A percentile compares a stretch with the other conserved stretches of the same genome.
phyloP scores from a whole-genome alignment of 371 early-diverging fungal genomes.

The Amoeboaphelidium protococcarum region DNA sequence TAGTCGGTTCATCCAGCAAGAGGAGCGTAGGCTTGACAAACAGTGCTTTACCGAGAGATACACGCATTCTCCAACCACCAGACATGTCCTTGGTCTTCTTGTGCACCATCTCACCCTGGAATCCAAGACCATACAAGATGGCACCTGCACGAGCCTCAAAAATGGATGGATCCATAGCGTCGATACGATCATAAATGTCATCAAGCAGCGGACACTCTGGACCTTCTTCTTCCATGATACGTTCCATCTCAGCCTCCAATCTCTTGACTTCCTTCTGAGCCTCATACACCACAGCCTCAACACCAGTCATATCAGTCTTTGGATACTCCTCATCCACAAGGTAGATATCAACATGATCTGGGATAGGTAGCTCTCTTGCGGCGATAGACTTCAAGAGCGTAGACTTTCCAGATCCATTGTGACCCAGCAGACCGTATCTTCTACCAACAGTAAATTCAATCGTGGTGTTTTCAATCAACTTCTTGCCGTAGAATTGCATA shows the following conservation, averaged over 20 bases:
- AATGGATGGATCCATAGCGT: constrained; percentile 61
- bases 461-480: constrained; percentile 68
- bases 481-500: constrained; percentile 72
- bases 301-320: constrained; percentile 65
- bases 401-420: constrained; percentile 95
- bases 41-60: constrained; percentile 84
- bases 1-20: constrained; percentile 91
- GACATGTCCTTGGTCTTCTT: constrained; percentile 81
- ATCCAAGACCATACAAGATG: constrained; percentile 83
- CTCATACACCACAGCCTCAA: constrained; percentile 65
- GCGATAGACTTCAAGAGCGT: constrained; percentile 85
- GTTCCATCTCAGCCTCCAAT: constrained; percentile 70
- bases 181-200: constrained; percentile 82
- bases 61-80: constrained; percentile 99
- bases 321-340: constrained; percentile 83
- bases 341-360: constrained; percentile 85
- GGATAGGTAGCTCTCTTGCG: constrained; percentile 81
- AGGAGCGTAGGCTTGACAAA: constrained; percentile 85
- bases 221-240: constrained; percentile 45
- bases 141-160: constrained; percentile 80
- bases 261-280: constrained; percentile 60
- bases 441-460: constrained; percentile 93
- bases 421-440: constrained; percentile 86
- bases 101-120: constrained; percentile 50
- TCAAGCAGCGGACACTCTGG: constrained; percentile 70